phyloP scores from a whole-genome alignment of 305 asterid species.

The Lippia alba region DNA sequence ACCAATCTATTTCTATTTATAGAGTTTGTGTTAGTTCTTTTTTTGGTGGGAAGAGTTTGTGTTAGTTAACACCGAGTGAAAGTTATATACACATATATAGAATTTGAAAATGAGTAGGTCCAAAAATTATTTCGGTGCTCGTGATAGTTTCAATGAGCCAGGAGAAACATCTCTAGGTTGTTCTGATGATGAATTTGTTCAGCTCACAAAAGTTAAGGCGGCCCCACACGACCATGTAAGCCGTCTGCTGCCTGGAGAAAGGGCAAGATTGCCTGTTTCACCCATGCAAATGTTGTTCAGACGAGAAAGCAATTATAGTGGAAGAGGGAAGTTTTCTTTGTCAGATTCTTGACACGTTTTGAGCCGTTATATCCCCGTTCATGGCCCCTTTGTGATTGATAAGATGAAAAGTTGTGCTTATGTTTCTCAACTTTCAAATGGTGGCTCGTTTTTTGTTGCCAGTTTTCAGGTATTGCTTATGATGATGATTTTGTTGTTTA shows the following conservation, averaged over 20 bases:
- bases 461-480: slow-evolving; percentile 76
- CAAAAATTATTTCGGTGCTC: slow-evolving; percentile 43
- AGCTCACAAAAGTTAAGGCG: slow-evolving; percentile 57
- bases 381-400: slow-evolving; percentile 67
- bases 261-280: slow-evolving; percentile 55
- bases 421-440: slow-evolving; percentile 84
- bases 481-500: background rate
- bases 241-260: slow-evolving; percentile 46
- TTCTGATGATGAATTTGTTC: slow-evolving; percentile 67
- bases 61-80: slow-evolving; percentile 14
- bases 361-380: slow-evolving; percentile 74
- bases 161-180: slow-evolving; percentile 37
- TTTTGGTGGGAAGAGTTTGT: too few relatives aligned
- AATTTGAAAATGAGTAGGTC: slow-evolving; percentile 56
- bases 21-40: slow-evolving; percentile 17
- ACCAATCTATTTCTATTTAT: background rate
- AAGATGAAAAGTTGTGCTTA: slow-evolving; percentile 70
- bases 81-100: slow-evolving; percentile 3
- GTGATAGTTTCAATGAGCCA: slow-evolving; percentile 35
- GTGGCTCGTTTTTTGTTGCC: slow-evolving; percentile 92
- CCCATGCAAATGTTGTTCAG: slow-evolving; percentile 80
- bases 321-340: slow-evolving; percentile 80
- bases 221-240: slow-evolving; percentile 54
- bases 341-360: slow-evolving; percentile 83
- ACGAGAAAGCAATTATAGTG: slow-evolving; percentile 76